Percentiles rank a stretch among this genome's conserved stretches.
Conservation (phyloP, 257 asterid genomes). For the Gentiana straminea region DNA sequence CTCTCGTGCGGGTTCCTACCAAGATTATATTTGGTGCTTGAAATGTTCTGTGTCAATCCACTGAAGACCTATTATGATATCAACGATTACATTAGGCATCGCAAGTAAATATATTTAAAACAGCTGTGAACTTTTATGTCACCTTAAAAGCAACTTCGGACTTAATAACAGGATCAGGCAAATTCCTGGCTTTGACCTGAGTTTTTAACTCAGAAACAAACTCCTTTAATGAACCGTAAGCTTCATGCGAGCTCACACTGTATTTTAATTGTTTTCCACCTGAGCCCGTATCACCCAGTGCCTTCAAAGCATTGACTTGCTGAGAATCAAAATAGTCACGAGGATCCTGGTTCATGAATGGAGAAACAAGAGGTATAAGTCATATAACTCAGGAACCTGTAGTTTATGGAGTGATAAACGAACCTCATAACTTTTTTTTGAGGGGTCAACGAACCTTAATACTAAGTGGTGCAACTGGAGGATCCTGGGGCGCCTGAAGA, state of each 20-base stretch:
- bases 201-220: constrained; percentile 40
- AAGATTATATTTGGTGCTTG: constrained; percentile 72
- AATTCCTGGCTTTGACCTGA: constrained; percentile 20
- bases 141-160: constrained; percentile 84
- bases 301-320: constrained; percentile 70
- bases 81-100: constrained; percentile 18
- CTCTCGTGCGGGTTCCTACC: constrained; percentile 78
- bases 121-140: constrained; percentile 4
- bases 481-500: constrained; percentile 87
- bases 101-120: neutral
- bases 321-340: constrained; percentile 96
- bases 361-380: constrained; percentile 14
- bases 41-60: constrained; percentile 71
- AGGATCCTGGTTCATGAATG: constrained; percentile 64
- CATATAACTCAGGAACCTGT: constrained; percentile 9
- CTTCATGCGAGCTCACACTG: constrained; percentile 46
- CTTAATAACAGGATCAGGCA: constrained; percentile 51
- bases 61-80: constrained; percentile 47
- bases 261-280: constrained; percentile 39
- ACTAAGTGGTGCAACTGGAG: constrained; percentile 78
- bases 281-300: constrained; percentile 55
- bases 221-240: constrained; percentile 51
- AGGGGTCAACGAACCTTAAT: constrained; percentile 55
- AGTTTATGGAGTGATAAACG: constrained; percentile 7
- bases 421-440: constrained; percentile 55